Evolutionary conservation across 2,329 filamentous ascomycete species (phyloP).

Genomic region (Aspergillus fischeri): DNA sequence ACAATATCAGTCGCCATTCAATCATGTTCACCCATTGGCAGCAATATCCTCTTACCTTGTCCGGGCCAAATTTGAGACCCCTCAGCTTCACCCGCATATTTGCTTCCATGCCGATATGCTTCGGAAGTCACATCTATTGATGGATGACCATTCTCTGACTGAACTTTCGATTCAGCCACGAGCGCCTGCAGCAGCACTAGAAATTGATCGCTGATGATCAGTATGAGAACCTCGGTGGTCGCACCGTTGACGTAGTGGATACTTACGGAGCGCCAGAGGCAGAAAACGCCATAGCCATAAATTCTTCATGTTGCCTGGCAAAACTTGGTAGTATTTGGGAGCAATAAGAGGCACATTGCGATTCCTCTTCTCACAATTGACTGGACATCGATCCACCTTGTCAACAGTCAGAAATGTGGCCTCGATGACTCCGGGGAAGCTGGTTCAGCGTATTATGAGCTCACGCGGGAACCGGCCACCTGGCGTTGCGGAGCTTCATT

Average conservation of each 20-base stretch:
- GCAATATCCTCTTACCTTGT: slow-evolving; percentile 24
- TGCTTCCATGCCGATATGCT: slow-evolving; percentile 13
- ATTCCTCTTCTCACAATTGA: slow-evolving; percentile 8
- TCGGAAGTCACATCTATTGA: slow-evolving; percentile 16
- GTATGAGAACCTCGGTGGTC: slow-evolving; percentile 3
- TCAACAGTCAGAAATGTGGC: not conserved
- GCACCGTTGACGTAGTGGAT: slow-evolving; percentile 1
- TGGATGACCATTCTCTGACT: slow-evolving; percentile 13
- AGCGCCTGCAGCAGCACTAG: slow-evolving; percentile 32
- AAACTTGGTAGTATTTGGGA: slow-evolving; percentile 10
- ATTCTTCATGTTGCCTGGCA: slow-evolving; percentile 33
- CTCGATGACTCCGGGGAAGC: not conserved
- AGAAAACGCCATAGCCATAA: slow-evolving; percentile 28
- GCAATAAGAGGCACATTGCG: slow-evolving; percentile 33
- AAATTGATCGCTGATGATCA: slow-evolving; percentile 3
- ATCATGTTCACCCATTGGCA: not conserved
- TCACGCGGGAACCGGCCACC: slow-evolving; percentile 30
- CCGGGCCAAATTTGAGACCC: slow-evolving; percentile 17
- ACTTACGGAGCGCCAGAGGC: slow-evolving; percentile 34
- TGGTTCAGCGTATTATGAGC: slow-evolving; percentile 3
- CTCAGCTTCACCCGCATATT: slow-evolving; percentile 18
- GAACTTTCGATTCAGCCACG: slow-evolving; percentile 21
- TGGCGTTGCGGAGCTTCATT: slow-evolving; percentile 37
- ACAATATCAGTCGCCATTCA: not conserved
- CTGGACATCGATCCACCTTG: not conserved